Evolutionary conservation across 1,139 yeast genomes (phyloP).

Genomic region (Pichia inconspicua): DNA sequence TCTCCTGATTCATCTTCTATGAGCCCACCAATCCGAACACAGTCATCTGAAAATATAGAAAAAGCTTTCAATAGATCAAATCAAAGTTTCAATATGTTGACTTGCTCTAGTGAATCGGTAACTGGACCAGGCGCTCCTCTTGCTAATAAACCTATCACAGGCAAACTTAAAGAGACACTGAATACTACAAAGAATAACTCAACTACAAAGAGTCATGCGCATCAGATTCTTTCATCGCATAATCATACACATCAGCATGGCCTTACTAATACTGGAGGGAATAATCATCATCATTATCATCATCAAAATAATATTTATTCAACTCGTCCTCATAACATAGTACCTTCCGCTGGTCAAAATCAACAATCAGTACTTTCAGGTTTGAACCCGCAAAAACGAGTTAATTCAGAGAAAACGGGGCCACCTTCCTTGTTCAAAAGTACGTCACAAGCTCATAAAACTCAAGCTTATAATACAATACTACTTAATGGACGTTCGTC

Average conservation of each 20-base stretch:
- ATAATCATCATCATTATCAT: background rate
- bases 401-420: background rate
- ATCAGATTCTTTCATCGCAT: background rate
- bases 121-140: background rate
- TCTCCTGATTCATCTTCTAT: background rate
- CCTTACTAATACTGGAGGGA: background rate
- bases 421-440: background rate
- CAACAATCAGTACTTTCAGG: background rate
- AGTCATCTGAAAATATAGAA: background rate
- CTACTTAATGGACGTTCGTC: background rate
- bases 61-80: background rate
- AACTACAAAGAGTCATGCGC: background rate
- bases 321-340: background rate
- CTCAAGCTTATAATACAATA: background rate
- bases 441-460: background rate
- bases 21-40: background rate
- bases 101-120: background rate
- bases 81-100: background rate
- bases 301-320: background rate
- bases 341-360: background rate
- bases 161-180: background rate
- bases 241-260: background rate
- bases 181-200: background rate
- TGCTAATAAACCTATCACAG: background rate
- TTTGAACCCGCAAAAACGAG: background rate